Base-by-base conservation (phyloP, 768 basidiomycete genomes). In the Tricholoma bakamatsutake region DNA sequence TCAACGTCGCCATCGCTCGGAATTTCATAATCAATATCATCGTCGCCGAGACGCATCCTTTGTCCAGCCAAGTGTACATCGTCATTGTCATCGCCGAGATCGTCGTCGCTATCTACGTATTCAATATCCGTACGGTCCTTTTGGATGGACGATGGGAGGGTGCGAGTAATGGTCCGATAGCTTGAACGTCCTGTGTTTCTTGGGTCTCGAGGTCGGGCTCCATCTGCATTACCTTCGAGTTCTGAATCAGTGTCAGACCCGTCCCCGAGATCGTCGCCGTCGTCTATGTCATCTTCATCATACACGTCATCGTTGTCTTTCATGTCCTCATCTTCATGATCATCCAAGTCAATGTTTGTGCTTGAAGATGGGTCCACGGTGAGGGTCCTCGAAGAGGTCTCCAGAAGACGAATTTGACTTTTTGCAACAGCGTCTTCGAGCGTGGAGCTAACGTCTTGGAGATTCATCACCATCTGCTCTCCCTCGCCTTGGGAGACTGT, bases 381-480 rank as follows among this genome's bases (percentile, higher is more conserved):
- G 33, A 98, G 79, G 10, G 83, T 80, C 49, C 79, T 82, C 1
- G 87, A 85, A 0, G 96, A 98, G 2, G 87, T 82, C 13, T 84
- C 91, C 34, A 98, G 83, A 2, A 99, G 78, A 34, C 81, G 79
- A 58, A 99, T 94, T 55, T 89, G 81, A 62, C 90, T 92, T 55
- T 80, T 80, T 15, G 85, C 80, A 30, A 98, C 85, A 7, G 78
- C 81, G 61, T 94, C 93, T 57, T 87, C 94, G 28, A 99, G 84
- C 0, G 95, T 98, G 2, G 76, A 70, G 28, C 75, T 73, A 17
- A 86, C 90, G 59, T 94, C 97, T 69, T 99, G 97, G 12, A 99
- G 77, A 67, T 92, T 90, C 79, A 98, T 90, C 11, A 99, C 93
- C 97, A 99, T 98, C 67, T 87, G 81, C 66, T 98, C 96, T 13